Percentiles rank a stretch among this genome's conserved stretches.
Evolutionary conservation across 495 filamentous ascomycete species (phyloP).

Genomic region (Diplogelasinospora grovesii): DNA sequence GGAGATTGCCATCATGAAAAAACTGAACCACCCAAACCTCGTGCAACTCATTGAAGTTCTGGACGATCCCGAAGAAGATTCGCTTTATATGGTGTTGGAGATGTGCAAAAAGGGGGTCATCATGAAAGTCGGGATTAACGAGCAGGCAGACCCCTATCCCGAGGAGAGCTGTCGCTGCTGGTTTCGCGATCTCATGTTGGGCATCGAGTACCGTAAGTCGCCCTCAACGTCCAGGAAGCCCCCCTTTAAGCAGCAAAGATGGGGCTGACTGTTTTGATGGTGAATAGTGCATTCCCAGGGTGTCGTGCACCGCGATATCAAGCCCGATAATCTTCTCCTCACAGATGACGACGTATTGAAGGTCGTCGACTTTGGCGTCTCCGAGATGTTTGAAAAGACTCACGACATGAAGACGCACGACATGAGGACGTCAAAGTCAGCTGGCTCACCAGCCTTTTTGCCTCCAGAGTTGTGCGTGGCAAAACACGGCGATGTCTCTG

Average conservation of each 20-base stretch:
- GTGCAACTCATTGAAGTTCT: slow-evolving; percentile 91
- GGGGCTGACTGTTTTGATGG: not conserved
- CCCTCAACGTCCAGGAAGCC: too few relatives aligned
- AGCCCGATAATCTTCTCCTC: slow-evolving; percentile 90
- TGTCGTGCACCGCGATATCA: slow-evolving; percentile 94
- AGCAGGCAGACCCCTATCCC: slow-evolving; percentile 74
- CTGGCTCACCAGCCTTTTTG: slow-evolving; percentile 90
- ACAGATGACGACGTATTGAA: slow-evolving; percentile 89
- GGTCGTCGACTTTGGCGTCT: slow-evolving; percentile 96
- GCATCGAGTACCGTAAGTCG: slow-evolving; percentile 80
- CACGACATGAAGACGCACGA: slow-evolving; percentile 81
- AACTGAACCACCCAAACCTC: slow-evolving; percentile 87
- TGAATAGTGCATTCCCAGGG: slow-evolving; percentile 78
- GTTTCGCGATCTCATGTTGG: slow-evolving; percentile 93
- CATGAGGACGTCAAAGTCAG: slow-evolving; percentile 92
- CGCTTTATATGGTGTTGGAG: slow-evolving; percentile 96
- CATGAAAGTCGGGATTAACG: slow-evolving; percentile 91
- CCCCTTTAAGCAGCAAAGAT: not conserved
- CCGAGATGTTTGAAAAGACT: slow-evolving; percentile 93
- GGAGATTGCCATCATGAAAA: slow-evolving; percentile 99
- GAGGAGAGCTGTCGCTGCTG: slow-evolving; percentile 79
- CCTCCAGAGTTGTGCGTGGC: slow-evolving; percentile 88
- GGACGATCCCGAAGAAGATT: slow-evolving; percentile 92
- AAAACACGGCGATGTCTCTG: slow-evolving; percentile 82
- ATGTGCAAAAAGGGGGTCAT: slow-evolving; percentile 98